These are phyloP conservation scores for Camellia sinensis DNA, from an alignment of 148 eudicot genomes.

Conservation along the genomic window DNA sequence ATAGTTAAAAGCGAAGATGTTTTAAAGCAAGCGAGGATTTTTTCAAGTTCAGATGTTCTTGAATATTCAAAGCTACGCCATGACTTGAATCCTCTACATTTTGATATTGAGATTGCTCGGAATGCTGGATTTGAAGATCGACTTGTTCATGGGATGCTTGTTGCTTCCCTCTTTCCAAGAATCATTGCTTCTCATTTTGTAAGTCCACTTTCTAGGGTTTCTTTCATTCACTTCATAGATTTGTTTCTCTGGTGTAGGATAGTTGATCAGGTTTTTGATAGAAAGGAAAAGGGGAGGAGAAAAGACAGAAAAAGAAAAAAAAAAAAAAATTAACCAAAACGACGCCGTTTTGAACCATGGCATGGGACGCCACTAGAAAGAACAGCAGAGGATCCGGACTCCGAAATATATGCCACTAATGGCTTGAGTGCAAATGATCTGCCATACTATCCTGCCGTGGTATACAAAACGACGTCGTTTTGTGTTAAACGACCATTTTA, in stretches of 20 bases:
- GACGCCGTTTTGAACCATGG: too few relatives aligned
- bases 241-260: background rate
- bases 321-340: too few relatives aligned
- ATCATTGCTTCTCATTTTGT: conserved; percentile 81
- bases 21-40: conserved; percentile 48
- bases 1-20: conserved; percentile 48
- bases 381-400: too few relatives aligned
- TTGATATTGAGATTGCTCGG: conserved; percentile 51
- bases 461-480: too few relatives aligned
- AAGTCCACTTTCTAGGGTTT: conserved; percentile 29
- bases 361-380: too few relatives aligned
- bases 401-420: too few relatives aligned
- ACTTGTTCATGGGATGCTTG: conserved; percentile 82
- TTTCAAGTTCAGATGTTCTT: conserved; percentile 44
- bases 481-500: too few relatives aligned
- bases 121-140: conserved; percentile 58
- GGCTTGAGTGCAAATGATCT: too few relatives aligned
- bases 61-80: conserved; percentile 62
- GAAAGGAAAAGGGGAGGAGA: too few relatives aligned
- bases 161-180: conserved; percentile 73
- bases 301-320: too few relatives aligned
- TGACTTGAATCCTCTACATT: conserved; percentile 76
- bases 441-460: too few relatives aligned
- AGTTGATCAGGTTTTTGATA: background rate
- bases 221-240: background rate